Percentiles rank a stretch among this genome's conserved stretches.
Conservation (phyloP, 805 yeast species). For the Saccharomycopsis sp. region DNA sequence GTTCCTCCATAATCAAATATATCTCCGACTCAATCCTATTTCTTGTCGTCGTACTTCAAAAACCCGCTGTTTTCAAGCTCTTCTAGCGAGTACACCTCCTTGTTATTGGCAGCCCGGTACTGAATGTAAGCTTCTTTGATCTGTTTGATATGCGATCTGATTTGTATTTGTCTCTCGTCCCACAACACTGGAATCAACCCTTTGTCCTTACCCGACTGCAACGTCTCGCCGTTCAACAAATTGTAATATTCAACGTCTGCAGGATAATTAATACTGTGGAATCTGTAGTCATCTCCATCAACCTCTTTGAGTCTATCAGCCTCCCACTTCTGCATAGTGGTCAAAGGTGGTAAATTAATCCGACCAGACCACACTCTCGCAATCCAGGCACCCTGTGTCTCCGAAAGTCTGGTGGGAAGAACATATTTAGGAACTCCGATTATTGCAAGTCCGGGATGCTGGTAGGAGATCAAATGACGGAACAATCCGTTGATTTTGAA, state of each 20-base stretch:
- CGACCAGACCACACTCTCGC: conserved; percentile 56
- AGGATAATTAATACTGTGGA: conserved; percentile 16
- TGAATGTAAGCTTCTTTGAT: conserved; percentile 41
- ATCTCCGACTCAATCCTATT: too few relatives aligned
- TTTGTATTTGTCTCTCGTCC: conserved; percentile 39
- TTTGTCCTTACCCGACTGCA: conserved; percentile 31
- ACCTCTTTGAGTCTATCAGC: conserved; percentile 23
- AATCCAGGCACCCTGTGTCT: conserved; percentile 58
- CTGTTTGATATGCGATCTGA: conserved; percentile 37
- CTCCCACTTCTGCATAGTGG: conserved; percentile 41
- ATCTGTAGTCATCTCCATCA: conserved; percentile 42
- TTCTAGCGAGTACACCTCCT: conserved; percentile 31
- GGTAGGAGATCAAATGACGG: conserved; percentile 49
- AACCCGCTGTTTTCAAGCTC: conserved; percentile 35
- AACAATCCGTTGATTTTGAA: conserved; percentile 45
- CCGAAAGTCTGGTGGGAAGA: conserved; percentile 55
- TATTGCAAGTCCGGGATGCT: conserved; percentile 59
- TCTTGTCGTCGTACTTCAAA: conserved; percentile 3
- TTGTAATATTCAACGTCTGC: conserved; percentile 15
- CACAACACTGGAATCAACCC: conserved; percentile 49
- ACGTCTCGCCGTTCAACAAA: conserved; percentile 11
- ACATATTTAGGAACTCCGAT: conserved; percentile 57
- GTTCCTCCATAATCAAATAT: too few relatives aligned
- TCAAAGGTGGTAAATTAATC: conserved; percentile 40
- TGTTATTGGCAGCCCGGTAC: conserved; percentile 34